Base-by-base conservation (phyloP, 179 eudicot species). In the Beta macrorhiza region DNA sequence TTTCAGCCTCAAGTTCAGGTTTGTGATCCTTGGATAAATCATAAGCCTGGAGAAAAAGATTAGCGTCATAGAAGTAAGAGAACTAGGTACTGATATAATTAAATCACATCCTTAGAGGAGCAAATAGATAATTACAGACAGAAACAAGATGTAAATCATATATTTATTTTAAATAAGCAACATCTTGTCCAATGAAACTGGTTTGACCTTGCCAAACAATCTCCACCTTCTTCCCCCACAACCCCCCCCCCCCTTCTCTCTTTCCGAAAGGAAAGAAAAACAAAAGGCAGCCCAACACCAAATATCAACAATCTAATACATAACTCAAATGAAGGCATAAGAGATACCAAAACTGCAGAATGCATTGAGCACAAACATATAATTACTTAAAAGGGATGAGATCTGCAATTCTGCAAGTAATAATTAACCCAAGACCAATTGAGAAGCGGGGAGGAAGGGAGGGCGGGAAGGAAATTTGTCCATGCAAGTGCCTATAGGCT, bases 1-100 rank as follows among this genome's bases (percentile, higher is more conserved):
- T 88, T 81, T 93, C 97, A 80, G 63, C 85, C 82, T 85, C 87
- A 51, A 88, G 89, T 53, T 92, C 92, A 80, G 32, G 32, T 29
- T 29, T 29, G 32, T 29, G 32, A 29, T 29, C 32, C 32, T 29
- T 29, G 32, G 32, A 91, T 81, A 93, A 73, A 49, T 90, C 90
- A 84, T 82, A 83, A 70, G 98, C 97, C 98, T 93, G 92, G 80
- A 87, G 69, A 83, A 56, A 82, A 67, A 68, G 56, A 75, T 44
- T 13, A 78, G 70, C 32, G 32, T 70, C 77, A 59, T 52, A 57
- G 72, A 59, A 53, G 77, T 61, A 80, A 19, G 61, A 72, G 56
- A 64, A 44, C 55, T 57, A 49, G 52, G 44, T 22, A 1, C 10
- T 17, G 6, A 65, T 2, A 44, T 3, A 12, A 10, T 5, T 47